These are phyloP conservation scores for Euphorbia tirucalli DNA, from an alignment of 345 rosid species.

Conservation along the genomic window DNA sequence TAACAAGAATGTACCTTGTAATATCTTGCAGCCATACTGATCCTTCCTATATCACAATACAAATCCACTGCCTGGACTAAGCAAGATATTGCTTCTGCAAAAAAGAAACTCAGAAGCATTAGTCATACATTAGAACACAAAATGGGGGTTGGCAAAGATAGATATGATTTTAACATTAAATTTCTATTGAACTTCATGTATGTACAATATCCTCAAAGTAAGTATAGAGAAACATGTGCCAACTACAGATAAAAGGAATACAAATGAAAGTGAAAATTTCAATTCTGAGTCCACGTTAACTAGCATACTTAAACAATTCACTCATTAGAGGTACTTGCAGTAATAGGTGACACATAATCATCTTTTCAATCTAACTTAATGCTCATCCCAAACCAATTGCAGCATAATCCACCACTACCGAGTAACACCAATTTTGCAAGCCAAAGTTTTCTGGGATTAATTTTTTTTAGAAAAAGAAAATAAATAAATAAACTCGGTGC, in stretches of 20 bases:
- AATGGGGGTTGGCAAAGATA: neutral
- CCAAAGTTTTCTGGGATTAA: neutral
- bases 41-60: slow-evolving; percentile 91
- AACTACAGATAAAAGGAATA: neutral
- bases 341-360: neutral
- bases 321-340: neutral
- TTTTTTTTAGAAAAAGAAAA: neutral
- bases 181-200: neutral
- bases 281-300: neutral
- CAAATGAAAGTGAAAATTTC: neutral
- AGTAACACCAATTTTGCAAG: too few species aligned
- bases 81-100: slow-evolving; percentile 91
- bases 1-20: slow-evolving; percentile 52
- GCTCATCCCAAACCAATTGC: neutral
- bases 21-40: slow-evolving; percentile 98
- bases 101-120: neutral
- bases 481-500: neutral
- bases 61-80: slow-evolving; percentile 74
- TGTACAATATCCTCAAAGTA: neutral
- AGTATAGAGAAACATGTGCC: neutral
- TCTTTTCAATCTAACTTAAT: neutral
- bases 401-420: neutral
- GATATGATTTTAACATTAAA: neutral
- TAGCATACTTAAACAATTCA: neutral
- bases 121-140: neutral